phyloP scores from a whole-genome alignment of 2,329 filamentous ascomycete species.

The Rutstroemia sydowiana region DNA sequence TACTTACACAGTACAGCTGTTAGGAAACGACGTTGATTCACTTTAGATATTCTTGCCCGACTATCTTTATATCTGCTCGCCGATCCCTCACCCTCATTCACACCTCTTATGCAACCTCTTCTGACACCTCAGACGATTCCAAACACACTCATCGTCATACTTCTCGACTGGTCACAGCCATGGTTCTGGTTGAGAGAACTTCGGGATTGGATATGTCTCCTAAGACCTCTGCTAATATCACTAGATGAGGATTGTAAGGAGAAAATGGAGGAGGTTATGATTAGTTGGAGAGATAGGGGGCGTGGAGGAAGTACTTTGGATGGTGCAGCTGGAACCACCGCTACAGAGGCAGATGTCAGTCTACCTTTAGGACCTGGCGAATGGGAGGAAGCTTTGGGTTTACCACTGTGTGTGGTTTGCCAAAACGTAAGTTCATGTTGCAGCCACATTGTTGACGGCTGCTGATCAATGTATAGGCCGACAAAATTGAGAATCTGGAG shows the following conservation, averaged over 20 bases:
- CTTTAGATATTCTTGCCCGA: conserved; percentile 74
- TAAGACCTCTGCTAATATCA: conserved; percentile 68
- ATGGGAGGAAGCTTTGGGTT: conserved; percentile 82
- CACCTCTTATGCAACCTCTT: conserved; percentile 74
- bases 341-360: conserved; percentile 60
- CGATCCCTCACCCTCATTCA: conserved; percentile 76
- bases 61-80: conserved; percentile 84
- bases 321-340: conserved; percentile 46
- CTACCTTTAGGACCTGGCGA: conserved; percentile 81
- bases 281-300: conserved; percentile 68
- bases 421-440: conserved; percentile 61
- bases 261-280: conserved; percentile 81
- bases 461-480: conserved; percentile 15
- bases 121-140: conserved; percentile 77
- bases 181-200: conserved; percentile 89
- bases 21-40: conserved; percentile 16
- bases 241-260: conserved; percentile 71
- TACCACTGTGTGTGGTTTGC: conserved; percentile 90
- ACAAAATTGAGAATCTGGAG: conserved; percentile 67
- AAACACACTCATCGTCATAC: conserved; percentile 78
- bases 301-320: conserved; percentile 58
- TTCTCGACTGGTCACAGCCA: conserved; percentile 93
- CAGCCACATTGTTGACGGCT: background rate
- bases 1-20: background rate
- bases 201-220: conserved; percentile 78